Percentiles rank a stretch among this genome's conserved stretches.
Conservation (phyloP, 1,284 basidiomycete genomes). For the Athelia sp. region DNA sequence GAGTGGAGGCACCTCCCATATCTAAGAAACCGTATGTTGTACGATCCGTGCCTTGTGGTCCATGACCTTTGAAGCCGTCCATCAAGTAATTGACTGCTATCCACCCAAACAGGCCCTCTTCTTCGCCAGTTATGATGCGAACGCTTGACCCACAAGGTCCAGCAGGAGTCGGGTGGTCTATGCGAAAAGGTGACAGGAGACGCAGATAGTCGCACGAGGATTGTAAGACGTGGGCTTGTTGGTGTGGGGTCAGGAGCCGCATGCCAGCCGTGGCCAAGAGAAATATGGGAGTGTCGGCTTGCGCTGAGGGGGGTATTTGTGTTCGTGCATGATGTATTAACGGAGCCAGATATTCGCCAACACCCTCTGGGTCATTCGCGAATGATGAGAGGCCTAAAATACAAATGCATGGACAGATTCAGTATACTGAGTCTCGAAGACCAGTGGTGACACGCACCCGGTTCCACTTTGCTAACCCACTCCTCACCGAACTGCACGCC, state of each 20-base stretch:
- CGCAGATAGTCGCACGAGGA: slow-evolving; percentile 78
- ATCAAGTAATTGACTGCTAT: slow-evolving; percentile 99
- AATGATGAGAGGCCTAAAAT: slow-evolving; percentile 83
- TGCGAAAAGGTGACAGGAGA: slow-evolving; percentile 69
- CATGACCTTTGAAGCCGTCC: slow-evolving; percentile 84
- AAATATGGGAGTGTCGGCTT: slow-evolving; percentile 85
- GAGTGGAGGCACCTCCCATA: slow-evolving; percentile 98
- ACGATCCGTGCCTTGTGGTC: slow-evolving; percentile 43
- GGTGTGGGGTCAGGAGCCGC: slow-evolving; percentile 74
- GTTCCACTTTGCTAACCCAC: slow-evolving; percentile 92
- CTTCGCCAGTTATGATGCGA: slow-evolving; percentile 94
- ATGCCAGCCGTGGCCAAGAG: slow-evolving; percentile 97
- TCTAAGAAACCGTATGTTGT: slow-evolving; percentile 98
- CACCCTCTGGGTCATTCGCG: slow-evolving; percentile 61
- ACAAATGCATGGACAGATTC: background rate
- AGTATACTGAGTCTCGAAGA: slow-evolving; percentile 2
- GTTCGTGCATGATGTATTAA: slow-evolving; percentile 80
- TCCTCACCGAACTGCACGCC: slow-evolving; percentile 76
- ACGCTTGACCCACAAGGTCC: slow-evolving; percentile 89
- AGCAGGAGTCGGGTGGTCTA: slow-evolving; percentile 54
- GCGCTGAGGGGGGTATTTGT: slow-evolving; percentile 82
- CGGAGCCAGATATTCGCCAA: slow-evolving; percentile 76
- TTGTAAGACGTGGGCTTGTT: slow-evolving; percentile 71
- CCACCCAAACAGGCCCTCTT: slow-evolving; percentile 98
- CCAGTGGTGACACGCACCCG: slow-evolving; percentile 55